phyloP scores from a whole-genome alignment of 495 filamentous ascomycete genomes.

The Penicillium waksmanii region DNA sequence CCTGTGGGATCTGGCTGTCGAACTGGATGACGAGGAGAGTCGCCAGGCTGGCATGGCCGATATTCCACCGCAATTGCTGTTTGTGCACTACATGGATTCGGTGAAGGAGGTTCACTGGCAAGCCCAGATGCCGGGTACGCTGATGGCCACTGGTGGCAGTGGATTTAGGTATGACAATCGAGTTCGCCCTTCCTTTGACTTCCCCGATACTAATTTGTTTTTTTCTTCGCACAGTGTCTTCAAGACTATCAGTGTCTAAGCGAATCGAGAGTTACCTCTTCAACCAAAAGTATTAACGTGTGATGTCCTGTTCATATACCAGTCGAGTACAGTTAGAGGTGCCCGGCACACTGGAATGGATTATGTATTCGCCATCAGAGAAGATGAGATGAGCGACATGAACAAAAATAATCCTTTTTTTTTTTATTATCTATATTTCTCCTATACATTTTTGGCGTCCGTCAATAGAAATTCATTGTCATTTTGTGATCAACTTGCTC shows the following conservation, averaged over 20 bases:
- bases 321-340: constrained; percentile 28
- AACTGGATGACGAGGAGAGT: constrained; percentile 94
- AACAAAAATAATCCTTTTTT: constrained; percentile 18
- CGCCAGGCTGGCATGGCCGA: constrained; percentile 85
- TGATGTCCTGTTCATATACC: constrained; percentile 41
- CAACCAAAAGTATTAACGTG: constrained; percentile 30
- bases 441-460: constrained; percentile 10
- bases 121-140: constrained; percentile 87
- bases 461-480: not conserved
- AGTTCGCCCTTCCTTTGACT: not conserved
- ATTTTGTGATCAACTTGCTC: no score
- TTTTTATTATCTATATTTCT: constrained; percentile 11
- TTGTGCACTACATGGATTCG: constrained; percentile 92
- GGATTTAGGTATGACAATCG: constrained; percentile 68
- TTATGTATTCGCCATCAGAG: constrained; percentile 8
- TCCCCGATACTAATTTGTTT: constrained; percentile 22
- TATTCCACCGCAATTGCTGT: constrained; percentile 91
- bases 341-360: constrained; percentile 22
- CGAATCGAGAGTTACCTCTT: constrained; percentile 14
- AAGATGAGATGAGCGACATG: constrained; percentile 14
- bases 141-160: constrained; percentile 86
- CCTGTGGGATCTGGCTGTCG: constrained; percentile 95
- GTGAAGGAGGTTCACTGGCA: constrained; percentile 98
- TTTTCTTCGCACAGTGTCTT: constrained; percentile 44
- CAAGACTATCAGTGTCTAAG: constrained; percentile 61